A percentile compares a stretch with the other conserved stretches of the same genome.
Evolutionary conservation across 2,329 filamentous ascomycete genomes (phyloP).

Genomic region (Aspergillus puulaauensis): DNA sequence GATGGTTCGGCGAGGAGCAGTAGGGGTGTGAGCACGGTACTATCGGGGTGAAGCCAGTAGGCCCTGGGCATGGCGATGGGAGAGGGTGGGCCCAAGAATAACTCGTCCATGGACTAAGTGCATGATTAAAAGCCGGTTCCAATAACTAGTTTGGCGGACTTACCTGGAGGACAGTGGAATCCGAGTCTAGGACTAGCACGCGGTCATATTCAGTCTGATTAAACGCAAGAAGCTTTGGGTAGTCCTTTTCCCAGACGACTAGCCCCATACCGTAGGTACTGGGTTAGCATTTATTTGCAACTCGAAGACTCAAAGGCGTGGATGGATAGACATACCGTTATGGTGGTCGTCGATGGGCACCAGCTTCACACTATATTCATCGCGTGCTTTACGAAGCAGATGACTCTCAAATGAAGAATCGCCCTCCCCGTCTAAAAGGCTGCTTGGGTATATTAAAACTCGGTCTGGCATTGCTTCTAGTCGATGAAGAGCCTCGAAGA

Average conservation of each 20-base stretch:
- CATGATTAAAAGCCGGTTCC: too few relatives aligned
- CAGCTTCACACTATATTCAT: conserved; percentile 48
- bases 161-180: conserved; percentile 54
- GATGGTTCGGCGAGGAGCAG: conserved; percentile 60
- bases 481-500: conserved; percentile 31
- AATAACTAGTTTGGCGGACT: not conserved
- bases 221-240: conserved; percentile 67
- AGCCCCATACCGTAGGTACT: not conserved
- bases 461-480: conserved; percentile 30
- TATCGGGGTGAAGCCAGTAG: conserved; percentile 61
- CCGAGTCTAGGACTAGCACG: conserved; percentile 59
- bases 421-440: not conserved
- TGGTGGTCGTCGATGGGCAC: conserved; percentile 35
- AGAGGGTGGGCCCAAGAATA: conserved; percentile 61
- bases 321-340: too few relatives aligned
- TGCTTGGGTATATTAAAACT: conserved; percentile 30
- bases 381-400: conserved; percentile 46
- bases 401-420: conserved; percentile 19
- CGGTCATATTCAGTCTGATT: conserved; percentile 62
- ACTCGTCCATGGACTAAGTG: conserved; percentile 62
- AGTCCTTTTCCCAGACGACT: conserved; percentile 60
- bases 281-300: not conserved
- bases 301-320: not conserved
- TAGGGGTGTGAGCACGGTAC: conserved; percentile 54
- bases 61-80: conserved; percentile 65